These are phyloP conservation scores for Arbutus unedo DNA, from an alignment of 148 eudicot genomes.

Conservation along the genomic window DNA sequence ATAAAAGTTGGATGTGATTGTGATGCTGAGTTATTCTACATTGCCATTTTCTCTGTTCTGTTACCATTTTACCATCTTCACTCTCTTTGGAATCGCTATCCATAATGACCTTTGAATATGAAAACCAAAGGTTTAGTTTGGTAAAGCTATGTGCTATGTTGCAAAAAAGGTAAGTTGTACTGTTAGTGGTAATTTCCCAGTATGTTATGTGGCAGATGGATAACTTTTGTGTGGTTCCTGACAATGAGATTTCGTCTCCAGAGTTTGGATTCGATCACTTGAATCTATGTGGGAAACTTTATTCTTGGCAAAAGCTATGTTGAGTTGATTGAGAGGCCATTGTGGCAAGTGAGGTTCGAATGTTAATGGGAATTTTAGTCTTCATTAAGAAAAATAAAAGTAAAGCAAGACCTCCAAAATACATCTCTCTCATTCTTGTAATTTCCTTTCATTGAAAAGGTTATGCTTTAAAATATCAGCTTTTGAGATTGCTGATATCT, in stretches of 20 bases:
- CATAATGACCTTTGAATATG: not conserved
- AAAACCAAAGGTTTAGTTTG: not conserved
- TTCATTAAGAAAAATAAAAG: not conserved
- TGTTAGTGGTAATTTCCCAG: not conserved
- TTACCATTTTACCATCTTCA: not conserved
- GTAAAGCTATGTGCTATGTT: not conserved
- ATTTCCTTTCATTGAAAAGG: not conserved
- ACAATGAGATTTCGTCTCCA: not conserved
- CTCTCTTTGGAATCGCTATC: not conserved
- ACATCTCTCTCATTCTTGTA: not conserved
- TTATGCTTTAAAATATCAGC: not conserved
- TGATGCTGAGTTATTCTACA: not conserved
- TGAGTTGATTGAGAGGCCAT: slow-evolving; percentile 5
- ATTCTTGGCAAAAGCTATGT: not conserved
- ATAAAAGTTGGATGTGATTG: not conserved
- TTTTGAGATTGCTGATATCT: slow-evolving; percentile 4
- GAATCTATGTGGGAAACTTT: not conserved
- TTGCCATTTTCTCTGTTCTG: not conserved
- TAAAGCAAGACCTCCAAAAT: not conserved
- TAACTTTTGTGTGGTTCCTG: not conserved
- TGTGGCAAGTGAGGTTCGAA: not conserved
- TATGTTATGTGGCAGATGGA: not conserved
- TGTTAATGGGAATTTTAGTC: not conserved
- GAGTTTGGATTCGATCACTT: not conserved
- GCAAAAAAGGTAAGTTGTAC: not conserved